Conservation (phyloP, 768 basidiomycete species). For the Russula dissimulans region DNA sequence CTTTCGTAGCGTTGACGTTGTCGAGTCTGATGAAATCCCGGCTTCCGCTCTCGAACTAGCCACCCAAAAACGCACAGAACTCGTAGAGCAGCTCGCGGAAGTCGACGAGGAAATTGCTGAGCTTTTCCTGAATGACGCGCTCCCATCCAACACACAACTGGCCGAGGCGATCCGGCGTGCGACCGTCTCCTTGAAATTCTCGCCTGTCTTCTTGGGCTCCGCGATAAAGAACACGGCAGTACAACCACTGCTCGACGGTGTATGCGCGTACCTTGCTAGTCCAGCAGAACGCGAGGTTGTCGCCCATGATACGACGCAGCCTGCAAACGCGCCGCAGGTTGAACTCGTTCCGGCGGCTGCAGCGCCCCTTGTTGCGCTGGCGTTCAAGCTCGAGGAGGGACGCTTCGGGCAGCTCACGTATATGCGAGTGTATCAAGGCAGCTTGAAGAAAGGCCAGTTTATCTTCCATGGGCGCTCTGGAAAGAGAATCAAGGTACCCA, state of each 20-base stretch:
- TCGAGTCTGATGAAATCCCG: slow-evolving; percentile 84
- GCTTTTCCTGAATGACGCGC: slow-evolving; percentile 76
- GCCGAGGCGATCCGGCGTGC: slow-evolving; percentile 81
- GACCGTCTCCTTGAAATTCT: slow-evolving; percentile 82
- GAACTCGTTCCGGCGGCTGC: slow-evolving; percentile 73
- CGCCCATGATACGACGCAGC: slow-evolving; percentile 56
- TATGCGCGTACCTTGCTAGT: slow-evolving; percentile 90
- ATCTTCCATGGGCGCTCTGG: slow-evolving; percentile 92
- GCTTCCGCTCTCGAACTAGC: slow-evolving; percentile 63
- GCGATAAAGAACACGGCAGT: slow-evolving; percentile 97
- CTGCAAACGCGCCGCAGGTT: slow-evolving; percentile 56
- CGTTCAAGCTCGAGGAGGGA: slow-evolving; percentile 98
- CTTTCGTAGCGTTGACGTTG: slow-evolving; percentile 53
- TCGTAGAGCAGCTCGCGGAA: slow-evolving; percentile 92
- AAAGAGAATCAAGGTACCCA: slow-evolving; percentile 94
- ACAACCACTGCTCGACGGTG: slow-evolving; percentile 88
- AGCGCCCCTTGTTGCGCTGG: slow-evolving; percentile 85
- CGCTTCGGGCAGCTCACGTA: slow-evolving; percentile 96
- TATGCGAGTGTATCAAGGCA: slow-evolving; percentile 96
- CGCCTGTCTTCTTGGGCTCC: slow-evolving; percentile 93
- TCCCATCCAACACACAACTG: slow-evolving; percentile 64
- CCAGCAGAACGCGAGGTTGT: slow-evolving; percentile 70
- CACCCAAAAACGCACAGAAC: slow-evolving; percentile 75
- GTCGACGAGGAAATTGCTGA: slow-evolving; percentile 95
- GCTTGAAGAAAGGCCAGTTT: slow-evolving; percentile 70